phyloP scores from a whole-genome alignment of 108 stramenopile species.

The Cyclotella baltica region DNA sequence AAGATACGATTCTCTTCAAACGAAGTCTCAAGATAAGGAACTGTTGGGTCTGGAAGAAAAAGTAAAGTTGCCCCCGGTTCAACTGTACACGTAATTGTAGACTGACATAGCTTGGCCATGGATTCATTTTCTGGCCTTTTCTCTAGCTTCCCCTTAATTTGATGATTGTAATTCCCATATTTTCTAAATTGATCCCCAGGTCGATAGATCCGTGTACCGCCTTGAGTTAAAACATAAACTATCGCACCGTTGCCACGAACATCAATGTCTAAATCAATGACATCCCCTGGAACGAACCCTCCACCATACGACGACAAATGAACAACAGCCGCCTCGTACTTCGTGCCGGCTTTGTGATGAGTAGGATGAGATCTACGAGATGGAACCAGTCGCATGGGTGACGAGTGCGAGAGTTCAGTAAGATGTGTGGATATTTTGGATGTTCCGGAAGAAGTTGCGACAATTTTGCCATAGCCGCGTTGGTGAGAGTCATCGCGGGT shows the following conservation, averaged over 20 bases:
- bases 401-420: constrained; percentile 42
- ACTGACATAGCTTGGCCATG: constrained; percentile 24
- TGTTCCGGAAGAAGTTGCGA: constrained; percentile 29
- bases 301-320: constrained; percentile 81
- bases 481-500: constrained; percentile 9
- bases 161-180: constrained; percentile 22
- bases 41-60: constrained; percentile 53
- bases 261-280: constrained; percentile 52
- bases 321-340: constrained; percentile 62
- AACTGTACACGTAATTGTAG: constrained; percentile 35
- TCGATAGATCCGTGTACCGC: constrained; percentile 71
- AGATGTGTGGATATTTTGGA: constrained; percentile 26
- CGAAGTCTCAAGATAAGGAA: constrained; percentile 46
- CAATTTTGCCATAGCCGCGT: constrained; percentile 46
- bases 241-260: constrained; percentile 59
- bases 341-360: neutral
- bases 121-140: neutral
- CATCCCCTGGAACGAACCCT: constrained; percentile 81
- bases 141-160: neutral
- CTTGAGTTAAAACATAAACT: constrained; percentile 78
- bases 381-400: constrained; percentile 51
- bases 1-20: constrained; percentile 43
- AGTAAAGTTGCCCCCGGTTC: constrained; percentile 43
- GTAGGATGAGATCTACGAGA: constrained; percentile 43
- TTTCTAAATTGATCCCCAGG: constrained; percentile 39